A percentile compares a stretch with the other conserved stretches of the same genome.
These are phyloP conservation scores for Aspergillus sp. DNA, from an alignment of 2,329 filamentous ascomycete species.

Conservation along the genomic window DNA sequence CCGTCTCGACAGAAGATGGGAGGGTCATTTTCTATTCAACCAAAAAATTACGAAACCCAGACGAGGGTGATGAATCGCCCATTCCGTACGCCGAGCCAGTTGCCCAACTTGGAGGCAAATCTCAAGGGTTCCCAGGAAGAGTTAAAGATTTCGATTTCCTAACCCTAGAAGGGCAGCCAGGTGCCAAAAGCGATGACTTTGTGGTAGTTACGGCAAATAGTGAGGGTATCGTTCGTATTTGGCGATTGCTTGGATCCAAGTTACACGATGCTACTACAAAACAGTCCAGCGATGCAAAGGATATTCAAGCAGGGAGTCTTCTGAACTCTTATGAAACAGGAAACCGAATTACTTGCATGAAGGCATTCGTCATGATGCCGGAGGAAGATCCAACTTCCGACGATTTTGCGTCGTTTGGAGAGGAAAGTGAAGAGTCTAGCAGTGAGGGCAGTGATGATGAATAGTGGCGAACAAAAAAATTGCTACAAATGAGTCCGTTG, in stretches of 20 bases:
- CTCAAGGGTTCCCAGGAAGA: slow-evolving; percentile 64
- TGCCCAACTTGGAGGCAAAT: slow-evolving; percentile 75
- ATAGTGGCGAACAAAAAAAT: slow-evolving; percentile 8
- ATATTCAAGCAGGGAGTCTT: slow-evolving; percentile 60
- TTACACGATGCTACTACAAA: slow-evolving; percentile 24
- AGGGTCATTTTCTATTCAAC: slow-evolving; percentile 81
- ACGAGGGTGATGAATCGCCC: slow-evolving; percentile 50
- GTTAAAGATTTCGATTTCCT: slow-evolving; percentile 87
- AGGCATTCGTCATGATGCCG: slow-evolving; percentile 80
- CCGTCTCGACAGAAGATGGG: slow-evolving; percentile 87
- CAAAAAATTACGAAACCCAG: slow-evolving; percentile 39
- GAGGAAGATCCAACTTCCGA: slow-evolving; percentile 55
- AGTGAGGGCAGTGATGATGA: slow-evolving; percentile 31
- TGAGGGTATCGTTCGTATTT: slow-evolving; percentile 80
- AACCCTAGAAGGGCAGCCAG: slow-evolving; percentile 39
- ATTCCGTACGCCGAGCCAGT: slow-evolving; percentile 62
- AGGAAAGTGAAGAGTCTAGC: slow-evolving; percentile 24
- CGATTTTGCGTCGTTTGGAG: slow-evolving; percentile 32
- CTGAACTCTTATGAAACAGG: slow-evolving; percentile 80
- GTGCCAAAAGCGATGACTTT: slow-evolving; percentile 39
- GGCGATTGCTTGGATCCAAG: slow-evolving; percentile 55
- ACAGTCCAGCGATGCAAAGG: slow-evolving; percentile 17
- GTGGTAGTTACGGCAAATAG: slow-evolving; percentile 75
- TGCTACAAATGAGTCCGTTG: neutral
- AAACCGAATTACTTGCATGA: slow-evolving; percentile 85